phyloP scores from a whole-genome alignment of 257 asterid genomes.

The Petunia secreta region DNA sequence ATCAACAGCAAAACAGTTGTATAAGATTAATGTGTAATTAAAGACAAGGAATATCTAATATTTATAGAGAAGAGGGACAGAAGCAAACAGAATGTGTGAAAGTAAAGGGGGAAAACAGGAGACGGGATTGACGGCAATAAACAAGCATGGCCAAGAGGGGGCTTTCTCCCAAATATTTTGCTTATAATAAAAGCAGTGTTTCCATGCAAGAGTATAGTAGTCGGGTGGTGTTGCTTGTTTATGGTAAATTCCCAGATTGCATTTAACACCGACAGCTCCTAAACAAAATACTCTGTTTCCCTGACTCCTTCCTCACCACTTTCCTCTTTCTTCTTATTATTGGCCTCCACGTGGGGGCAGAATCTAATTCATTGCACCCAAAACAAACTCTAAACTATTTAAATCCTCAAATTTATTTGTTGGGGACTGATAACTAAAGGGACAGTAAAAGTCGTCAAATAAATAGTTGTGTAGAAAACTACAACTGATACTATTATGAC shows the following conservation, averaged over 20 bases:
- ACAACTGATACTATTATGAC: too few species aligned
- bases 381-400: neutral
- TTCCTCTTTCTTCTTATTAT: conserved; percentile 38
- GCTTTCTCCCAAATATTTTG: neutral
- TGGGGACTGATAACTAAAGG: neutral
- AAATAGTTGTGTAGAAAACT: neutral
- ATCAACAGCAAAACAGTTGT: neutral
- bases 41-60: neutral
- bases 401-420: neutral
- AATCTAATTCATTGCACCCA: conserved; percentile 2
- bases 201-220: conserved; percentile 24
- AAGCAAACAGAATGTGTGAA: neutral
- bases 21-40: neutral
- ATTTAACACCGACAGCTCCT: conserved; percentile 42
- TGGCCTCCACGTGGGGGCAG: conserved; percentile 50
- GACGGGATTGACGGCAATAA: conserved; percentile 37
- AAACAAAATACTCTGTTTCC: conserved; percentile 8
- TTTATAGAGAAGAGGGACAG: neutral
- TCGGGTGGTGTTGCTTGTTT: neutral
- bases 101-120: conserved; percentile 29
- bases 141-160: conserved; percentile 4
- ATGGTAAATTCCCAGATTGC: neutral
- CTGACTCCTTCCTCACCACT: conserved; percentile 28
- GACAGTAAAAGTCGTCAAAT: neutral
- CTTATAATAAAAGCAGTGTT: conserved; percentile 5